Conservation (phyloP, 1,284 basidiomycete species). For the Austroboletus novae-zelandiae region DNA sequence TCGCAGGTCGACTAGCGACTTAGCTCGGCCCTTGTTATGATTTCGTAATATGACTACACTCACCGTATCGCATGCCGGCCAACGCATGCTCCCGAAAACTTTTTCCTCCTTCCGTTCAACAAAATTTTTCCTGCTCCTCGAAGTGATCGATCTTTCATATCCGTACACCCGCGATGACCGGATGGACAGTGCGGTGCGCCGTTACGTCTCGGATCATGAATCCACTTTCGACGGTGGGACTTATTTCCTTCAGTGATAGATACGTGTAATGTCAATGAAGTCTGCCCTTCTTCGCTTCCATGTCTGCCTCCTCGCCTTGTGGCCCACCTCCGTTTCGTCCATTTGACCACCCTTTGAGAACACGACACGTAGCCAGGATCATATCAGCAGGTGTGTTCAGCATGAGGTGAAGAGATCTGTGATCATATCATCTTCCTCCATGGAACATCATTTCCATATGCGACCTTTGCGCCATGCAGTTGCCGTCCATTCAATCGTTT, state of each 20-base stretch:
- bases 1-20: slow-evolving; percentile 2
- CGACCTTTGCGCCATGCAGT: slow-evolving; percentile 26
- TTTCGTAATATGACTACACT: slow-evolving; percentile 11
- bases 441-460: slow-evolving; percentile 25
- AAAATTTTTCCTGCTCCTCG: slow-evolving; percentile 19
- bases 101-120: slow-evolving; percentile 11
- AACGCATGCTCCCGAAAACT: background rate
- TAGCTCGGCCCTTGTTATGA: slow-evolving; percentile 18
- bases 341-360: slow-evolving; percentile 22
- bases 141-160: slow-evolving; percentile 28
- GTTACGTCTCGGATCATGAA: slow-evolving; percentile 32
- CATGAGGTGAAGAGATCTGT: slow-evolving; percentile 34
- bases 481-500: slow-evolving; percentile 29
- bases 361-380: slow-evolving; percentile 25
- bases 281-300: slow-evolving; percentile 26
- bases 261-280: slow-evolving; percentile 11
- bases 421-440: slow-evolving; percentile 25
- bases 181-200: slow-evolving; percentile 20
- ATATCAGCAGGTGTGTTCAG: slow-evolving; percentile 30
- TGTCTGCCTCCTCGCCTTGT: slow-evolving; percentile 19
- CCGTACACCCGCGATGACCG: slow-evolving; percentile 32
- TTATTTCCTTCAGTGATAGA: slow-evolving; percentile 10
- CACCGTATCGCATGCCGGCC: background rate
- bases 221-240: slow-evolving; percentile 9
- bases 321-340: slow-evolving; percentile 23